Conservation (phyloP, 2,329 filamentous ascomycete genomes). For the Westerdykella aurantiaca region DNA sequence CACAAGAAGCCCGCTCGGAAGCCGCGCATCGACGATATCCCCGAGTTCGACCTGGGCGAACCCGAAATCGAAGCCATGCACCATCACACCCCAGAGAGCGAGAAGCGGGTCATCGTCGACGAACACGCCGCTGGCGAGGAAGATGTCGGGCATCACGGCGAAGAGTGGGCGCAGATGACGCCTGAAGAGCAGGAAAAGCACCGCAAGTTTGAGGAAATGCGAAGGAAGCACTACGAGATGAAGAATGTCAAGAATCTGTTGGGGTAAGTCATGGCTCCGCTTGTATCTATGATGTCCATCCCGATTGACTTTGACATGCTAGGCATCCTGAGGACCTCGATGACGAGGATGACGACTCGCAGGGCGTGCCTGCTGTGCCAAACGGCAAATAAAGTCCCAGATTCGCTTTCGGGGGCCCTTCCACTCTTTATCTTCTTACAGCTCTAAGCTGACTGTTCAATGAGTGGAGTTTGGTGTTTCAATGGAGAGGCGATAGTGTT, state of each 20-base stretch:
- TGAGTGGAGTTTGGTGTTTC: no score
- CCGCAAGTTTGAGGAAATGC: slow-evolving; percentile 78
- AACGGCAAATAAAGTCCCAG: slow-evolving; percentile 9
- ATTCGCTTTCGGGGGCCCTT: not conserved
- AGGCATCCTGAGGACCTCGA: slow-evolving; percentile 42
- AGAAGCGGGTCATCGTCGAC: slow-evolving; percentile 80
- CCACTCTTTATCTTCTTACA: no score
- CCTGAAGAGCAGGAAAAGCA: slow-evolving; percentile 85
- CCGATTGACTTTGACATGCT: slow-evolving; percentile 4
- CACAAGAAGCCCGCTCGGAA: slow-evolving; percentile 46
- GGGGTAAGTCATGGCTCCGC: slow-evolving; percentile 49
- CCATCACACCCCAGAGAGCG: slow-evolving; percentile 42
- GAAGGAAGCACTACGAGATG: slow-evolving; percentile 99
- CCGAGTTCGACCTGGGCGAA: slow-evolving; percentile 85
- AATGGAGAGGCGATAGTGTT: no score
- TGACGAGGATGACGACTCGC: slow-evolving; percentile 31
- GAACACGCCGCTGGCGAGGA: slow-evolving; percentile 33
- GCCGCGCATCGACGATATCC: slow-evolving; percentile 65
- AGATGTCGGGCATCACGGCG: slow-evolving; percentile 48
- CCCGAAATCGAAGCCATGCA: slow-evolving; percentile 56
- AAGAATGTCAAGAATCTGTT: slow-evolving; percentile 83
- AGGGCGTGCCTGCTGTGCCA: slow-evolving; percentile 5
- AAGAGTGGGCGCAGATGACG: slow-evolving; percentile 50
- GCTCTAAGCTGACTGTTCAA: no score
- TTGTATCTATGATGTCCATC: not conserved